phyloP scores from a whole-genome alignment of 78 protist genomes.

The Paulinella micropora region DNA sequence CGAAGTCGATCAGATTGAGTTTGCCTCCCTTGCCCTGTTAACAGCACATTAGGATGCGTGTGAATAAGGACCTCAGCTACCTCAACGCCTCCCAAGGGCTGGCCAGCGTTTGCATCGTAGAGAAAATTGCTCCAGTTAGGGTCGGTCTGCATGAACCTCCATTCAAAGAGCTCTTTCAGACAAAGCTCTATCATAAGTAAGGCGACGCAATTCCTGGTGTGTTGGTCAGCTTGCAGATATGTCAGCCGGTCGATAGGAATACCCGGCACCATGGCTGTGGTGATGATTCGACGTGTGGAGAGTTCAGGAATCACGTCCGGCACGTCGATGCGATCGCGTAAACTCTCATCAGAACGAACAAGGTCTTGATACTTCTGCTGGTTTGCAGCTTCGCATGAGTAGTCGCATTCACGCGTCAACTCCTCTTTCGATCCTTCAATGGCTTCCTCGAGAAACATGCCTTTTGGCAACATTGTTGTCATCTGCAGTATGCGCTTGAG shows the following conservation, averaged over 20 bases:
- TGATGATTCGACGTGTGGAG: slow-evolving; percentile 51
- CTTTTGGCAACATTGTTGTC: no score
- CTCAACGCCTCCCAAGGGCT: no score
- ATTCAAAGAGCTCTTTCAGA: slow-evolving; percentile 49
- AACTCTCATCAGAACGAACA: neutral
- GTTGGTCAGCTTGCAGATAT: neutral
- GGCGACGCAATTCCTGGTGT: neutral
- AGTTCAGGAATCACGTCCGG: slow-evolving; percentile 27
- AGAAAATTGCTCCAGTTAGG: slow-evolving; percentile 72
- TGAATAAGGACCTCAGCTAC: no score
- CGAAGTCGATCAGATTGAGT: slow-evolving; percentile 74
- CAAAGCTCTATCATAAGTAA: neutral
- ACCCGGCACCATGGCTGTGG: slow-evolving; percentile 47
- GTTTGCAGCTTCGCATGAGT: slow-evolving; percentile 42
- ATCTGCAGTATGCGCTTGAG: no score
- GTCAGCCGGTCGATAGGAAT: no score
- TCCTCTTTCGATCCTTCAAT: slow-evolving; percentile 43
- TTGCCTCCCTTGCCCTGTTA: no score
- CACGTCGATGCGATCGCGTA: neutral
- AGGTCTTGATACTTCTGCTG: slow-evolving; percentile 19
- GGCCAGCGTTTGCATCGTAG: slow-evolving; percentile 37
- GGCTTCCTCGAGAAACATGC: slow-evolving; percentile 45
- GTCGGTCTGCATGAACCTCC: slow-evolving; percentile 64
- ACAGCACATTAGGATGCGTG: no score
- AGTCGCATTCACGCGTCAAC: slow-evolving; percentile 58